Evolutionary conservation across 257 asterid species (phyloP).

Genomic region (Przewalskia tangutica): DNA sequence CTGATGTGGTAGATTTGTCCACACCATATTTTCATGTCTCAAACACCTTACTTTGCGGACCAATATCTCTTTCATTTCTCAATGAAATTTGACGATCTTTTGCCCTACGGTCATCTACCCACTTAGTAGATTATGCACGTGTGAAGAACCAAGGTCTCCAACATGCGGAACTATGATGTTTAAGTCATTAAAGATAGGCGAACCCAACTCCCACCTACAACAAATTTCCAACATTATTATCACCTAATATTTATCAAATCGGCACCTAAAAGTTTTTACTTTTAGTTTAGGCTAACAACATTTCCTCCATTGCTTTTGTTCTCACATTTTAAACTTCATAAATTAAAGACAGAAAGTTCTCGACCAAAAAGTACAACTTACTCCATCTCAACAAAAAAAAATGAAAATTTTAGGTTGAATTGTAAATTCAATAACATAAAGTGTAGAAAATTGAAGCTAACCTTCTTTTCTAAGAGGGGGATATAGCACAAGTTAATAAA

Average conservation of each 20-base stretch:
- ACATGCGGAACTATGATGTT: too few species aligned
- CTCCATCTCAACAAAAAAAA: neutral
- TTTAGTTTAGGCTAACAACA: neutral
- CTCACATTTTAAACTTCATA: neutral
- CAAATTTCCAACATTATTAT: neutral
- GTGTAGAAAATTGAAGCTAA: neutral
- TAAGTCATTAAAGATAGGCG: too few species aligned
- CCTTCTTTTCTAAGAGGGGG: neutral
- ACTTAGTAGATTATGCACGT: too few species aligned
- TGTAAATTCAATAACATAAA: too few species aligned
- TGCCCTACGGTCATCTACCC: too few species aligned
- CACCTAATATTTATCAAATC: neutral
- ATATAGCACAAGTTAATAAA: too few species aligned
- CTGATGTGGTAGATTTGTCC: too few species aligned
- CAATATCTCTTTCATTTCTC: too few species aligned
- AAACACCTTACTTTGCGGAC: too few species aligned
- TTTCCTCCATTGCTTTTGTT: neutral
- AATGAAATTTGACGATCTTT: too few species aligned
- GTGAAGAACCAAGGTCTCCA: too few species aligned
- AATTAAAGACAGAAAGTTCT: neutral
- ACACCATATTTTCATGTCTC: too few species aligned
- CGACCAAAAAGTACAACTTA: neutral
- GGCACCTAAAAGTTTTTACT: neutral
- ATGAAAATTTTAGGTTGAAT: neutral
- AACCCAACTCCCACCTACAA: neutral